A percentile compares a stretch with the other conserved stretches of the same genome.
Conservation (phyloP, 2,329 filamentous ascomycete genomes). For the Cladosporium velox region DNA sequence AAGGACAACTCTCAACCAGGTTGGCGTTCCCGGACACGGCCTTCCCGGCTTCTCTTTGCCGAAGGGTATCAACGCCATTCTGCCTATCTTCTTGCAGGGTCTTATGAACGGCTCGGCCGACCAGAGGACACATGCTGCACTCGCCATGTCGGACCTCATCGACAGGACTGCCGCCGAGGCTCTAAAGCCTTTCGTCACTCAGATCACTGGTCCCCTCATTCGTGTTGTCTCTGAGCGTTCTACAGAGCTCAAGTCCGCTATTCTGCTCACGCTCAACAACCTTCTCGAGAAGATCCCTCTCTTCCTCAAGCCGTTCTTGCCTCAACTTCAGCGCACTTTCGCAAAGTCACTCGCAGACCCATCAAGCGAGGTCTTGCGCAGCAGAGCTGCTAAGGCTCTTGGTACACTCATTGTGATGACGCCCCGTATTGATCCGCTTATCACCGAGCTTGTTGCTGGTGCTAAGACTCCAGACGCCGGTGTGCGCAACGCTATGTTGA, state of each 20-base stretch:
- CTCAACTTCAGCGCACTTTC: conserved; percentile 94
- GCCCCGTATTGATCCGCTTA: conserved; percentile 90
- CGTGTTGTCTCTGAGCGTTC: conserved; percentile 96
- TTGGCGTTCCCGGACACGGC: conserved; percentile 82
- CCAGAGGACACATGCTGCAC: conserved; percentile 85
- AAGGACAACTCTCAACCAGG: conserved; percentile 79
- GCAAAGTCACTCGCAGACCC: conserved; percentile 93
- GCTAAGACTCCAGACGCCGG: conserved; percentile 86
- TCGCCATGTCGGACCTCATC: conserved; percentile 93
- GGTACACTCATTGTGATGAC: conserved; percentile 95
- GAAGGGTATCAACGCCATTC: conserved; percentile 93
- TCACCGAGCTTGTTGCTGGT: conserved; percentile 89
- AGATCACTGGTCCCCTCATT: conserved; percentile 96
- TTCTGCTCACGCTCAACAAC: conserved; percentile 91
- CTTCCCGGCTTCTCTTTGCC: conserved; percentile 86
- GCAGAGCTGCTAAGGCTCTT: conserved; percentile 86
- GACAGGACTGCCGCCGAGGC: conserved; percentile 87
- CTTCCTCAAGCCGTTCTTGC: conserved; percentile 93
- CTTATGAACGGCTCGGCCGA: conserved; percentile 95
- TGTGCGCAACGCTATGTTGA: conserved; percentile 93
- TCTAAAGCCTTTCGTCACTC: conserved; percentile 91
- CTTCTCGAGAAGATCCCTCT: conserved; percentile 94
- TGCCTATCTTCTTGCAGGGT: conserved; percentile 96
- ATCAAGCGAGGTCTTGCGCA: conserved; percentile 83
- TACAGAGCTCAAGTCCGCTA: conserved; percentile 92